phyloP scores from a whole-genome alignment of 345 rosid species.

The Eutrema japonicum region DNA sequence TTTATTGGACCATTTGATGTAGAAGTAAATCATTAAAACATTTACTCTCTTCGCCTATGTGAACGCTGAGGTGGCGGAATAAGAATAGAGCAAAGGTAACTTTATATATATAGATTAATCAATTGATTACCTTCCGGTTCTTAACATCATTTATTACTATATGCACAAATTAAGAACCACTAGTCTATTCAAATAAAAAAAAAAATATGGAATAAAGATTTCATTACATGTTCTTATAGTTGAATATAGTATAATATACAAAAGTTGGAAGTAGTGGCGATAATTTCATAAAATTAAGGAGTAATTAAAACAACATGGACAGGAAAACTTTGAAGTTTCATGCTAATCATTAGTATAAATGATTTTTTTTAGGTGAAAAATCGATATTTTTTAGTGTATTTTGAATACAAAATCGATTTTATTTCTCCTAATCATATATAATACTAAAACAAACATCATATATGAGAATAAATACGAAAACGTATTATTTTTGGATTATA shows the following conservation, averaged over 20 bases:
- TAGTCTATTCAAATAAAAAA: neutral
- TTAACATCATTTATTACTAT: slow-evolving; percentile 15
- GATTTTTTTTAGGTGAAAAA: neutral
- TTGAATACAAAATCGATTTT: neutral
- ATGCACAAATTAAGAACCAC: neutral
- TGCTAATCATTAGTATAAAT: neutral
- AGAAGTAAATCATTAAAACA: no score
- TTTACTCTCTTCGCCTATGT: no score
- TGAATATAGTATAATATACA: neutral
- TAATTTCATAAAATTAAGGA: neutral
- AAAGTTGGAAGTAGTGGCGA: neutral
- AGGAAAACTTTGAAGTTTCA: neutral
- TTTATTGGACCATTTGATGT: no score
- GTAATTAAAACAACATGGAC: neutral
- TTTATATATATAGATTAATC: no score
- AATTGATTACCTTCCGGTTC: slow-evolving; percentile 31
- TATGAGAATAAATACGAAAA: neutral
- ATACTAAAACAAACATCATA: neutral
- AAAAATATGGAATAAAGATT: neutral
- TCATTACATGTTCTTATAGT: neutral
- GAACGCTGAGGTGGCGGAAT: no score
- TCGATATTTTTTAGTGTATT: slow-evolving; percentile 1
- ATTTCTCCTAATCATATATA: neutral
- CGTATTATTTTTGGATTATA: neutral
- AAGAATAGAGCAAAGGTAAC: no score